Conservation (phyloP, 306 rosid genomes). For the Cucumis melo region DNA sequence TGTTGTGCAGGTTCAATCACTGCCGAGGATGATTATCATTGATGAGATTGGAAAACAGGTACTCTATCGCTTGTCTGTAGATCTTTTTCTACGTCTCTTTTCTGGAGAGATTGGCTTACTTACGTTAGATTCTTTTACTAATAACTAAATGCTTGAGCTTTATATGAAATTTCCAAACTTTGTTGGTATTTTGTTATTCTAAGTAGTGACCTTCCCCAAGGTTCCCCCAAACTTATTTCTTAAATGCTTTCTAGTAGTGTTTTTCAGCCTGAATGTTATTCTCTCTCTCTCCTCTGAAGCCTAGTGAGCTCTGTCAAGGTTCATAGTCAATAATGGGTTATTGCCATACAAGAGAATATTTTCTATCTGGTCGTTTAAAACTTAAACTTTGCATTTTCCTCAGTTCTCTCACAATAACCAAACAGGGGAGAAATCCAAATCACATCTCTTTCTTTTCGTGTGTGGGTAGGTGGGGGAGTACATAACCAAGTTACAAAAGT, state of each 20-base stretch:
- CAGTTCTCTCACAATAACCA: neutral
- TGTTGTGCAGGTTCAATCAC: constrained; percentile 67
- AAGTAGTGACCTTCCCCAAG: neutral
- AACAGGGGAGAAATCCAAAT: neutral
- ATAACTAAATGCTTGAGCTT: neutral
- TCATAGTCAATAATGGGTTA: neutral
- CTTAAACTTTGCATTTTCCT: neutral
- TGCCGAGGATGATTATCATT: constrained; percentile 96
- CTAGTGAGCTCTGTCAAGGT: neutral
- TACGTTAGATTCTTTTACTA: neutral
- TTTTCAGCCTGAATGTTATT: neutral
- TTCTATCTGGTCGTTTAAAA: neutral
- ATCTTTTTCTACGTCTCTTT: neutral
- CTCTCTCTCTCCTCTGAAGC: neutral
- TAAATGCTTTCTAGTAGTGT: neutral
- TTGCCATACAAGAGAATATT: neutral
- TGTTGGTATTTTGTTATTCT: neutral
- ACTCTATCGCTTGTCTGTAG: neutral
- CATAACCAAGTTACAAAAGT: neutral
- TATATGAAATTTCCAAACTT: neutral
- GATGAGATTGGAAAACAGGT: constrained; percentile 99
- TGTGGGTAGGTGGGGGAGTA: neutral
- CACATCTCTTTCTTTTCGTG: neutral
- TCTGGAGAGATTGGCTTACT: neutral
- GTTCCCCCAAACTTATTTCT: neutral